Percentiles rank a stretch among this genome's conserved stretches.
Conservation (phyloP, 495 filamentous ascomycete species). For the Aspergillus sclerotioniger region DNA sequence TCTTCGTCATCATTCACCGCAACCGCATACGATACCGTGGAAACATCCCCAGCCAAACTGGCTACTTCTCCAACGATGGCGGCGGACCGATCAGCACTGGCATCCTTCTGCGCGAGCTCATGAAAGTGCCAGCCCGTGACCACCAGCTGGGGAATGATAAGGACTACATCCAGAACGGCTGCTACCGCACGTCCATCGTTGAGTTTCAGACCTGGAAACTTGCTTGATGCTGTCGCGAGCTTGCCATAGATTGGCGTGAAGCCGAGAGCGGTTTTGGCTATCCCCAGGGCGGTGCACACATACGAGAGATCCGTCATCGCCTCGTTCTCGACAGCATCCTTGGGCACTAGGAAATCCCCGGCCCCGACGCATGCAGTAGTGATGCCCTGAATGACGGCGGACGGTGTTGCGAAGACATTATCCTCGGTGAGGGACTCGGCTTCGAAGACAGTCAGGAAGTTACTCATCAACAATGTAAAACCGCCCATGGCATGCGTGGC, state of each 20-base stretch:
- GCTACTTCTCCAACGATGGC: constrained; percentile 5
- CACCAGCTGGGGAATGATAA: background rate
- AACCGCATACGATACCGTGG: background rate
- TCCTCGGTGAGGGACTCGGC: background rate
- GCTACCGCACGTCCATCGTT: background rate
- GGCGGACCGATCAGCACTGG: background rate
- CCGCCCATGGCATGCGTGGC: background rate
- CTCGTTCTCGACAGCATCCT: background rate
- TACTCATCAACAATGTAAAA: background rate
- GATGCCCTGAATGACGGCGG: background rate
- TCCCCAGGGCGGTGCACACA: too few relatives aligned
- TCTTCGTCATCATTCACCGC: constrained; percentile 5
- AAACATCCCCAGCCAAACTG: constrained; percentile 1
- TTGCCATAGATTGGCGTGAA: too few relatives aligned
- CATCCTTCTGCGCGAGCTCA: background rate
- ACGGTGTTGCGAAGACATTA: background rate
- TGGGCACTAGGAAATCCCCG: background rate
- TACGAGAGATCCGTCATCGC: too few relatives aligned
- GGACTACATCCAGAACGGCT: background rate
- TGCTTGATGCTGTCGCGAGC: too few relatives aligned
- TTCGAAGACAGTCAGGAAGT: background rate
- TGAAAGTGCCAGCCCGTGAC: constrained; percentile 7
- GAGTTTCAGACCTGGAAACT: background rate
- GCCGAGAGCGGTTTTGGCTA: too few relatives aligned
- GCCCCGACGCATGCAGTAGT: too few relatives aligned